Conservation (phyloP, 1,139 yeast genomes). For the Arxiozyma slooffiae region DNA sequence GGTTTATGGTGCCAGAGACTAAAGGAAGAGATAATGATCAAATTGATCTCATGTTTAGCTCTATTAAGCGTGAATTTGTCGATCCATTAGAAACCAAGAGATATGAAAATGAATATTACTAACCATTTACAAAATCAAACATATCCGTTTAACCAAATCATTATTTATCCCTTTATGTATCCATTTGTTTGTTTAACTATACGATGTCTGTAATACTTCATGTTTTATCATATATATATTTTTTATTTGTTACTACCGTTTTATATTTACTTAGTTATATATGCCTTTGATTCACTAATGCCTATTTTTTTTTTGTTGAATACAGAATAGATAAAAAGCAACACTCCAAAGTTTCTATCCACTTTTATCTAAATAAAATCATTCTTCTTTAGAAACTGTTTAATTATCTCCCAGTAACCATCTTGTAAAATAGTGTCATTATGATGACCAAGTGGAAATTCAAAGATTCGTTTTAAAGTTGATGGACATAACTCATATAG, state of each 20-base stretch:
- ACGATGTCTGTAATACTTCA: neutral
- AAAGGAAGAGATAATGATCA: constrained; percentile 39
- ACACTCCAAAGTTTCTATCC: too few relatives aligned
- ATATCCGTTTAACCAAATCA: neutral
- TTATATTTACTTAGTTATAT: neutral
- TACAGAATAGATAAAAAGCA: neutral
- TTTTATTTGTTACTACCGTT: too few relatives aligned
- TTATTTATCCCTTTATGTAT: too few relatives aligned
- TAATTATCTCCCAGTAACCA: constrained; percentile 63
- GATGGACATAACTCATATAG: constrained; percentile 45
- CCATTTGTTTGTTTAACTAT: too few relatives aligned
- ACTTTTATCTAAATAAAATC: constrained; percentile 11
- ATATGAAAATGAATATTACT: neutral
- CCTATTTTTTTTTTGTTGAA: too few relatives aligned
- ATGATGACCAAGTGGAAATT: constrained; percentile 55
- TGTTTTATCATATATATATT: too few relatives aligned
- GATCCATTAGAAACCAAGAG: neutral
- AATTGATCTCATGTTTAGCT: constrained; percentile 3
- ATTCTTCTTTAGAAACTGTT: constrained; percentile 40
- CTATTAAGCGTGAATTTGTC: neutral
- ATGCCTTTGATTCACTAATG: neutral
- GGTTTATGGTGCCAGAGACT: constrained; percentile 58
- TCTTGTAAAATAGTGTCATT: constrained; percentile 71
- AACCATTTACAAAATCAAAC: neutral
- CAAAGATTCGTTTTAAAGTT: constrained; percentile 39